A percentile compares a stretch with the other conserved stretches of the same genome.
These are phyloP conservation scores for Lachnellula cervina DNA, from an alignment of 2,329 filamentous ascomycete species.

Conservation along the genomic window DNA sequence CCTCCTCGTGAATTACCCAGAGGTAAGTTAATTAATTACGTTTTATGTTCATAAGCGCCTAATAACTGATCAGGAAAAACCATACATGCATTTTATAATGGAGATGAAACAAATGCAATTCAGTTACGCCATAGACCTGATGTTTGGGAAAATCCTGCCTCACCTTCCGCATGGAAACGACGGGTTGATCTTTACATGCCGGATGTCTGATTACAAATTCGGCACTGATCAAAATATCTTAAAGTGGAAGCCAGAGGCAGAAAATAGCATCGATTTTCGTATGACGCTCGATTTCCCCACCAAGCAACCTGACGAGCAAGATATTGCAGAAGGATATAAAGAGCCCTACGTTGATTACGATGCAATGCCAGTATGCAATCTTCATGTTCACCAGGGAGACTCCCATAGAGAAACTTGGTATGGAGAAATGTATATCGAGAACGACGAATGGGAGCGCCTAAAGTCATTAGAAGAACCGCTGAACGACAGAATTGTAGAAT, in stretches of 20 bases:
- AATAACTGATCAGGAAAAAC: constrained; percentile 43
- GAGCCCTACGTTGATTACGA: constrained; percentile 73
- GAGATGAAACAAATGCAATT: constrained; percentile 88
- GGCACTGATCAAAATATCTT: constrained; percentile 92
- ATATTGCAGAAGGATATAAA: constrained; percentile 61
- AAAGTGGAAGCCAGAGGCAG: constrained; percentile 94
- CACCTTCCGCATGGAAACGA: constrained; percentile 89
- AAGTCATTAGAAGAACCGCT: constrained; percentile 70
- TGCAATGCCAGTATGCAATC: constrained; percentile 64
- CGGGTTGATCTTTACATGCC: constrained; percentile 96
- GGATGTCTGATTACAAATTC: constrained; percentile 76
- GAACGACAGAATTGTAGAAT: constrained; percentile 87
- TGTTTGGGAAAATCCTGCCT: constrained; percentile 84
- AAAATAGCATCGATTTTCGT: constrained; percentile 93
- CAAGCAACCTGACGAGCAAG: constrained; percentile 62
- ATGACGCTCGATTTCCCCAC: constrained; percentile 71
- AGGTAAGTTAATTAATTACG: constrained; percentile 26
- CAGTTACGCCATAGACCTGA: constrained; percentile 82
- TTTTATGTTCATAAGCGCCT: background rate
- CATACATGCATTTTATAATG: constrained; percentile 71
- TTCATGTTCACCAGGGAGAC: constrained; percentile 65
- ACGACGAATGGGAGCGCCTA: constrained; percentile 76
- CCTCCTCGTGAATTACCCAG: constrained; percentile 60
- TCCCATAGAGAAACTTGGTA: constrained; percentile 49
- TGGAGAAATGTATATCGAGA: constrained; percentile 62